Base-by-base conservation (phyloP, 2,329 filamentous ascomycete species). In the Alternaria gansuensis region DNA sequence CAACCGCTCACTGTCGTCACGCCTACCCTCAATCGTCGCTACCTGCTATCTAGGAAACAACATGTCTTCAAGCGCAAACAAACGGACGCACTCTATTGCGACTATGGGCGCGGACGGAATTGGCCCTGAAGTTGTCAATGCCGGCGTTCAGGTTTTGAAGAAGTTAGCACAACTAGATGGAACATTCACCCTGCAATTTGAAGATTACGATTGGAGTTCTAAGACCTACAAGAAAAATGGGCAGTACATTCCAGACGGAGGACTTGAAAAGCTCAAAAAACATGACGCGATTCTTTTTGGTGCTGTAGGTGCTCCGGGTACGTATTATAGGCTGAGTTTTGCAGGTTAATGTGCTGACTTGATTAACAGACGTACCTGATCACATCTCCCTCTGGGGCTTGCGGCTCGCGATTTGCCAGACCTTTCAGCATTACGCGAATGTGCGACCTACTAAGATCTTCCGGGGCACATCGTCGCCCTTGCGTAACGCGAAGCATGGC, bases 281-380 rank as follows among this genome's bases (percentile, higher is more conserved):
- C 87, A 88, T 64, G 85, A 90, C 69, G 88, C 88, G 2, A 88
- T 90, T 54, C 82, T 89, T 43, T 90, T 90, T 61, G 88, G 88
- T 13, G 87, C 88, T 6, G 88, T 90, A 5, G 88, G 88, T 11
- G 86, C 85, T 44, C 87, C 85, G 23, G 80, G 82, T 82, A 77
- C 21, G 72, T 65, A 33, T 14, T 2, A 28, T 2, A 2, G 21
- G 23, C 36, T 44, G 10, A 23, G 3, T 21, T 13, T 23, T 31
- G 5, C 6, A 26, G 44, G 13, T 45, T 54, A 54, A 5, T 28
- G 55, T 11, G 21, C 31, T 55, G 2, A 59, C 3, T 11, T 9
- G 1, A 2, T n/a, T 6, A 21, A 40, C 5, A 80, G 82, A 83
- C 65, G 82, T 86, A 0, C 83, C 83, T 3, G 84, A 86, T 60